Conservation (phyloP, 345 rosid genomes). For the Rhizophora apiculata region DNA sequence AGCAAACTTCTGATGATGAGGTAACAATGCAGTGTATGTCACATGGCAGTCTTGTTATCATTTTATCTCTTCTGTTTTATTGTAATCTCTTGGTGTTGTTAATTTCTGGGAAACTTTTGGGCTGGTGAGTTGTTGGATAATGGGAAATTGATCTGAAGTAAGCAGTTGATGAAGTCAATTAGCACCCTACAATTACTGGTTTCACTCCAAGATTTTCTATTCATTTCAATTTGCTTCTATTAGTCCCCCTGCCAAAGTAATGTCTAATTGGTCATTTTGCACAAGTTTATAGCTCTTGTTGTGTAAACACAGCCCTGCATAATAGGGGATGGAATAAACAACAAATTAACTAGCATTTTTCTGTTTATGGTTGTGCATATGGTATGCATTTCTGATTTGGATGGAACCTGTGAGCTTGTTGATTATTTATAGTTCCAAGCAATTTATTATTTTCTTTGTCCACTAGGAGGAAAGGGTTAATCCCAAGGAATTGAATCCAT, state of each 20-base stretch:
- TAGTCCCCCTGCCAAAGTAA: not conserved
- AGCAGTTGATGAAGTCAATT: not conserved
- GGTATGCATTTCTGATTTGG: not conserved
- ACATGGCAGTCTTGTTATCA: not conserved
- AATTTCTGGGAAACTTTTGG: not conserved
- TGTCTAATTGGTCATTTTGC: not conserved
- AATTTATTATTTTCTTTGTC: conserved; percentile 2
- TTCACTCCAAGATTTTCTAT: not conserved
- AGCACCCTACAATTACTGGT: not conserved
- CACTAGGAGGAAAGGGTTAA: conserved; percentile 45
- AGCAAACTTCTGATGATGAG: conserved; percentile 50
- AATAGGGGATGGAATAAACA: too few species aligned
- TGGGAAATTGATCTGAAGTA: not conserved
- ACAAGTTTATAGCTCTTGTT: not conserved
- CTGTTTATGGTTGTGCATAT: not conserved
- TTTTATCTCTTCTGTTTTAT: not conserved
- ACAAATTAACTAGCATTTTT: too few species aligned
- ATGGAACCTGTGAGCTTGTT: not conserved
- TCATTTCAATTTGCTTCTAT: too few species aligned
- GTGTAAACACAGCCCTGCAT: too few species aligned
- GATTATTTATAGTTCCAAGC: not conserved
- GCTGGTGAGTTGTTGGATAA: not conserved
- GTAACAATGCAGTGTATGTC: conserved; percentile 25
- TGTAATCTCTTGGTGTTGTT: not conserved
- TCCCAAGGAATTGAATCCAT: conserved; percentile 86